Evolutionary conservation across 257 asterid species (phyloP), one percentile per base, ranked within the genome.

Genomic region (Solanum sparsipilum): DNA sequence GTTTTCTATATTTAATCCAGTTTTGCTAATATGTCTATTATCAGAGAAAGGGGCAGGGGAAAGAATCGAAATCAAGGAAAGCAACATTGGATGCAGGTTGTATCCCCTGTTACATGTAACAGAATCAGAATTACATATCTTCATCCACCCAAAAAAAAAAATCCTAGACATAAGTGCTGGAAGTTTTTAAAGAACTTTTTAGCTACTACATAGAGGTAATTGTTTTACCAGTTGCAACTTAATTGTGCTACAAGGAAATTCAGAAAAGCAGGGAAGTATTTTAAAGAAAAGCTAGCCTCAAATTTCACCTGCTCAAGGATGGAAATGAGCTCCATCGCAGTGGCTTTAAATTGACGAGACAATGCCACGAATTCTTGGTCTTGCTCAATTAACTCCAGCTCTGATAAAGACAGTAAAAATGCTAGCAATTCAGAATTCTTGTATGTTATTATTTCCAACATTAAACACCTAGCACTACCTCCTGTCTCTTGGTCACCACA

Each of bases 321-420:
- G 91, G 99, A 95, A 89, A 97, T 93, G 74, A 97, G 98, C 93
- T 97, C 99, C 92, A 90, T 93, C 21, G 99, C 99, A 46, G 95
- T 95, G 75, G 96, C 96, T 95, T 96, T 97, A 93, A 96, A 97
- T 89, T 97, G 99, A 90, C 98, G 95, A 86, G 99, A 95, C 89
- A 97, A 92, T 86, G 98, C 93, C 81, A 92, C 88, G 87, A 97
- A 97, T 87, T 97, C 99, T 81, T 98, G 98, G 84, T 97, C 99
- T 90, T 95, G 98, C 90, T 96, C 99, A 88, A 96, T 96, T 90
- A 94, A 97, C 83, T 95, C 98, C 98, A 97, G 94, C 94, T 95
- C 99, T 97, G 89, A 87, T 85, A 52, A 92, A 87, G 90, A 88
- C 89, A 84, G 89, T 35, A 88, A 81, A 86, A 88, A 79, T 86